Evolutionary conservation across 2,329 filamentous ascomycete species (phyloP), one percentile per base, ranked within the genome.

Genomic region (Calcarisporium arbuscula): DNA sequence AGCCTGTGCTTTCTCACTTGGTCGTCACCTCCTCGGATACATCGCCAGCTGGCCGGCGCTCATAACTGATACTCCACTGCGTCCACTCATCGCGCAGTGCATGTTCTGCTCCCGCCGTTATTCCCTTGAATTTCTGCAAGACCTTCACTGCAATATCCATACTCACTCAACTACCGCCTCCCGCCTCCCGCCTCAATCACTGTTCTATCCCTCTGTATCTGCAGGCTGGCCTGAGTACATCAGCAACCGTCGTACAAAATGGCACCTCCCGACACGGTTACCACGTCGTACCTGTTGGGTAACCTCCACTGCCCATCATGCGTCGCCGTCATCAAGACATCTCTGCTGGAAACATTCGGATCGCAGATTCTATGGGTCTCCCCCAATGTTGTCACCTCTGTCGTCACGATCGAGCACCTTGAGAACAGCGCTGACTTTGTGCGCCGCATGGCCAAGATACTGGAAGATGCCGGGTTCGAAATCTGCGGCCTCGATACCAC

Each of bases 221-320:
- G n/a, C n/a, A n/a, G n/a, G n/a, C n/a, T n/a, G n/a, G n/a, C n/a
- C n/a, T n/a, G n/a, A n/a, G n/a, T n/a, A n/a, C n/a, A n/a, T n/a
- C n/a, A n/a, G n/a, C n/a, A n/a, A n/a, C 14, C 23, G 37, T 32
- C 20, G n/a, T 19, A 41, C 40, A 46, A 26, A 43, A 61, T 60
- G 48, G 33, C 50, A 17, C 38, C 52, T 28, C 35, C 47, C 11
- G 46, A 50, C 36, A 49, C 55, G 39, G 55, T 65, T 39, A 72
- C 68, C 10, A 80, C 75, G 3, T 80, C 74, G 21, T 77, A 82
- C 50, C 68, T 86, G 41, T 65, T 88, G 46, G 74, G 71, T 42
- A 87, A 88, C 56, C 68, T 88, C n/a, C 83, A 88, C 59, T 87
- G 83, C 61, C 78, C 82, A 11, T 83, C 81, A 40, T 88, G 83